Evolutionary conservation across 2,329 filamentous ascomycete genomes (phyloP).

Genomic region (Aspergillus sclerotialis): DNA sequence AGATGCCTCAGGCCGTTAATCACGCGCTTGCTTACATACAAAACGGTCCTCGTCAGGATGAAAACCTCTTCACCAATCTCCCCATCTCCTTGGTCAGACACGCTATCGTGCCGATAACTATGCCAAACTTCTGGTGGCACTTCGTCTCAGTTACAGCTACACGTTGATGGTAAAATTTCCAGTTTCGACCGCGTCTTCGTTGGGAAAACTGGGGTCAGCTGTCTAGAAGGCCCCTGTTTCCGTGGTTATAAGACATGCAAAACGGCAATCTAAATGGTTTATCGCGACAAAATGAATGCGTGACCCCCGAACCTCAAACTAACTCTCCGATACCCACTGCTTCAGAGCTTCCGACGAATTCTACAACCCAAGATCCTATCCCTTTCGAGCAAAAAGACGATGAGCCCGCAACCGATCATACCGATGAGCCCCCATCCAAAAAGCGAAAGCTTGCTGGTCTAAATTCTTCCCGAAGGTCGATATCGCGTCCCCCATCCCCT

Average conservation of each 20-base stretch:
- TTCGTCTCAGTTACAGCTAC: constrained; percentile 25
- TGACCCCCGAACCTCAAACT: constrained; percentile 25
- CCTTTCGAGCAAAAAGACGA: constrained; percentile 23
- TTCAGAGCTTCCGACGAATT: constrained; percentile 15
- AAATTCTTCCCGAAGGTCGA: constrained; percentile 27
- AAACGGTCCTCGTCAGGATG: constrained; percentile 20
- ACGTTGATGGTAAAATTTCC: constrained; percentile 34
- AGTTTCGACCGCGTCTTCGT: constrained; percentile 30
- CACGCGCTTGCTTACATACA: constrained; percentile 28
- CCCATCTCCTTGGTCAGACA: constrained; percentile 27
- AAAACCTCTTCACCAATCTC: constrained; percentile 35
- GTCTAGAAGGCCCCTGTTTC: constrained; percentile 35
- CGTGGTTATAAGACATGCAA: constrained; percentile 40
- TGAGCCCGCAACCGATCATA: constrained; percentile 19
- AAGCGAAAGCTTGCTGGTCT: constrained; percentile 37
- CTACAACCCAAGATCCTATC: constrained; percentile 16
- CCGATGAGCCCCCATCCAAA: constrained; percentile 38
- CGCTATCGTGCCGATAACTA: constrained; percentile 37
- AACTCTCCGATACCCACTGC: constrained; percentile 13
- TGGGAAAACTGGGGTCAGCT: constrained; percentile 41
- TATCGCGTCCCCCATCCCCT: constrained; percentile 56
- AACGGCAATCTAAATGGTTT: constrained; percentile 37
- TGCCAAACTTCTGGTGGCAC: constrained; percentile 36
- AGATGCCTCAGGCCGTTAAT: constrained; percentile 10
- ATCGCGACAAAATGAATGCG: constrained; percentile 32